Evolutionary conservation across 108 stramenopile genomes (phyloP), one percentile per base, ranked within the genome.

Genomic region (Chaetoceros muelleri): DNA sequence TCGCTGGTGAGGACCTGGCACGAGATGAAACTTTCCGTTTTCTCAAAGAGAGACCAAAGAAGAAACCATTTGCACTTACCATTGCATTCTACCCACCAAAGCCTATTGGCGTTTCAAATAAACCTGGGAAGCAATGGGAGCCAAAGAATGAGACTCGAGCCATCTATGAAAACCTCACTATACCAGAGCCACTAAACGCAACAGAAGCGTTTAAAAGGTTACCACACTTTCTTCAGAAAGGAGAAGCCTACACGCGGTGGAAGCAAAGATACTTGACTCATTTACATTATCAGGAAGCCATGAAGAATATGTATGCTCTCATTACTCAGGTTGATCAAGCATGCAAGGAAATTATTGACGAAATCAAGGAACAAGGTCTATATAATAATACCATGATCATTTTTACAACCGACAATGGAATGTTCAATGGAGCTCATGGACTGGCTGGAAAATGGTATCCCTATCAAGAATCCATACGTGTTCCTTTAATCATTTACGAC

Each of bases 351-450:
- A 78, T 90, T 34, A 46, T 90, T 21, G 53, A 78, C 17, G 70
- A 82, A 57, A 48, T 86, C 48, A 52, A 72, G 55, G 45, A 60
- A 0, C 79, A 84, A 57, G 60, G 57, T 52, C 72, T 64, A 1
- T 68, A 73, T 44, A 53, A 86, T 24, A 72, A 84, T 30, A 90
- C 89, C 0, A 8, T 90, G 22, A 57, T 90, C 25, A 84, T 90
- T 31, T 90, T 90, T 52, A 84, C 84, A n/a, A 86, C 85, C 0
- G 89, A 90, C 59, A 90, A 90, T 70, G 89, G 89, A 19, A 81
- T 80, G 31, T 73, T 84, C 57, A 84, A 90, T 51, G 59, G 63
- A 8, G 74, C 76, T 54, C 78, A 79, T 46, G 72, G 72, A 1
- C 28, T 76, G 24, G 84, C 53, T 5, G 24, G 53, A 17, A 61